A percentile compares a stretch with the other conserved stretches of the same genome.
Evolutionary conservation across 2,329 filamentous ascomycete species (phyloP).

Genomic region (Aspergillus sp.): DNA sequence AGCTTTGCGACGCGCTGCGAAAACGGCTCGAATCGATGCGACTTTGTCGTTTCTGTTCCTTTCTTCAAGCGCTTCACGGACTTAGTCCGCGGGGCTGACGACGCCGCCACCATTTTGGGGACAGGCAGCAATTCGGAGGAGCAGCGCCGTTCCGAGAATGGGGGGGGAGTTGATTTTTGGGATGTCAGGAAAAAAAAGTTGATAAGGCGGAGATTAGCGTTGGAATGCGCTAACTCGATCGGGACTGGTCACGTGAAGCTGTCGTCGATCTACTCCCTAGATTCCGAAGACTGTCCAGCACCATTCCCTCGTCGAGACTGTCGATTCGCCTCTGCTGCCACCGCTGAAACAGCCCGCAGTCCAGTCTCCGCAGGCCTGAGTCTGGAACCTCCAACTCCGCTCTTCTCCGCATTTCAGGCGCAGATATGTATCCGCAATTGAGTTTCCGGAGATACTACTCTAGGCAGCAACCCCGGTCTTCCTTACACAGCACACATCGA

Average conservation of each 20-base stretch:
- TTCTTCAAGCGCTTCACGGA: conserved; percentile 57
- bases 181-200: conserved; percentile 30
- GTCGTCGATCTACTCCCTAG: too few relatives aligned
- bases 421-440: too few relatives aligned
- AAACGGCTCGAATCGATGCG: conserved; percentile 87
- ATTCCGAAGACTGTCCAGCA: too few relatives aligned
- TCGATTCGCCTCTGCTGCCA: too few relatives aligned
- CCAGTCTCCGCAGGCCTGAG: too few relatives aligned
- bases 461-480: too few relatives aligned
- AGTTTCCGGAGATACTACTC: too few relatives aligned
- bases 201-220: conserved; percentile 20
- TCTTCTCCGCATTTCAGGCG: too few relatives aligned
- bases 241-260: conserved; percentile 17
- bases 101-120: conserved; percentile 39
- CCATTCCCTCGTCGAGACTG: too few relatives aligned
- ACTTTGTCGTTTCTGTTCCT: conserved; percentile 65
- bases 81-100: conserved; percentile 60
- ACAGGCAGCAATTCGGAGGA: conserved; percentile 10
- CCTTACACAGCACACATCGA: too few relatives aligned
- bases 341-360: too few relatives aligned
- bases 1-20: conserved; percentile 81
- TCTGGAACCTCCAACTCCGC: too few relatives aligned
- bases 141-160: conserved; percentile 16
- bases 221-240: conserved; percentile 5
- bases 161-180: conserved; percentile 6